phyloP scores from a whole-genome alignment of 2,329 filamentous ascomycete genomes.

The Pochonia chlamydosporia region DNA sequence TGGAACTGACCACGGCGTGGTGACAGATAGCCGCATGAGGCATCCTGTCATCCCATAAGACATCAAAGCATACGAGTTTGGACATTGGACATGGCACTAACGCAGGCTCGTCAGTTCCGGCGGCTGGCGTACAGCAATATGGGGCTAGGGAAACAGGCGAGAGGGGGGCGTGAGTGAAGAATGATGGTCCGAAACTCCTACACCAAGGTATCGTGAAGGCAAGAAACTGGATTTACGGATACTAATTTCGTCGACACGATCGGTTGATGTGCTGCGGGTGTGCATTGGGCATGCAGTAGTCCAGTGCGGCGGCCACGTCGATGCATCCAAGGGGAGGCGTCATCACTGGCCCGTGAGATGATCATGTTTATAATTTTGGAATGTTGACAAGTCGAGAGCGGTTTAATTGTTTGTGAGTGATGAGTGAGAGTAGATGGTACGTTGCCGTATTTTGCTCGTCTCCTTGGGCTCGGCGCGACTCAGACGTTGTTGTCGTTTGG shows the following conservation, averaged over 20 bases:
- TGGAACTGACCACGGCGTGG: neutral
- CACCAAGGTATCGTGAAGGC: neutral
- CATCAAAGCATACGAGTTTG: neutral
- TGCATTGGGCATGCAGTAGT: neutral
- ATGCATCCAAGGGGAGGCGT: neutral
- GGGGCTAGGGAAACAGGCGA: neutral
- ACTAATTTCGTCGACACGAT: constrained; percentile 1
- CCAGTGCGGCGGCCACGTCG: neutral
- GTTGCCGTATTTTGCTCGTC: too few relatives aligned
- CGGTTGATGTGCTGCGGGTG: neutral
- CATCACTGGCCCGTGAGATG: neutral
- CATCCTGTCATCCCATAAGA: neutral
- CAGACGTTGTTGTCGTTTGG: too few relatives aligned
- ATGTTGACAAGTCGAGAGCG: neutral
- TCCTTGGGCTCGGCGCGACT: too few relatives aligned
- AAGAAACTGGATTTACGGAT: neutral
- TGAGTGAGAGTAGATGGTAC: too few relatives aligned
- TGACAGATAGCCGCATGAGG: neutral
- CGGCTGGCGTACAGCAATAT: neutral
- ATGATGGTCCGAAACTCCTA: neutral
- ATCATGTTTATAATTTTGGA: neutral
- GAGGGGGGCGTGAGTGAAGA: neutral
- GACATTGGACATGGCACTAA: neutral
- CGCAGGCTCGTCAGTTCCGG: constrained; percentile 1
- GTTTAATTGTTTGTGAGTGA: too few relatives aligned